phyloP scores from a whole-genome alignment of 2,329 filamentous ascomycete genomes.

The Verticillium tricorpus region DNA sequence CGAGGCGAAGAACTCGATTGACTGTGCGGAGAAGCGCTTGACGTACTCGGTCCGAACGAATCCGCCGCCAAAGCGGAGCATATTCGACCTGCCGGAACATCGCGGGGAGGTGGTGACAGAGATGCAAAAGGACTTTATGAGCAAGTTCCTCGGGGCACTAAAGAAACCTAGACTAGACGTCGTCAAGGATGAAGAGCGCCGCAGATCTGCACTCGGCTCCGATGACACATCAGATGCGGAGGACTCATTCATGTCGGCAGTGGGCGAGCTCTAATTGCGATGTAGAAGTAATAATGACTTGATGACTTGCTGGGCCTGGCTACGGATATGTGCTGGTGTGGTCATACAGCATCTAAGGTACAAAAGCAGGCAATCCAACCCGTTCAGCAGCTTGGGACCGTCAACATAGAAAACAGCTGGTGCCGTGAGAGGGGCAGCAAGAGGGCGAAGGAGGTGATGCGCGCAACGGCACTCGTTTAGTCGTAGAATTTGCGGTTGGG shows the following conservation, averaged over 20 bases:
- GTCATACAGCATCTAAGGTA: slow-evolving; percentile 16
- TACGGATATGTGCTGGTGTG: slow-evolving; percentile 12
- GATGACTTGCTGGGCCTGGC: slow-evolving; percentile 9
- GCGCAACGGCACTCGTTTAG: slow-evolving; percentile 39
- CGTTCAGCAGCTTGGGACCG: slow-evolving; percentile 5
- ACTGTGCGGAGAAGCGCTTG: slow-evolving; percentile 70
- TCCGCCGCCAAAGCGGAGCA: slow-evolving; percentile 46
- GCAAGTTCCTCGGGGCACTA: slow-evolving; percentile 32
- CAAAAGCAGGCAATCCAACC: slow-evolving; percentile 12
- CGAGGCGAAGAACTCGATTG: slow-evolving; percentile 71
- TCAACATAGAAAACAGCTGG: background rate
- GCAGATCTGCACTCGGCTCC: background rate
- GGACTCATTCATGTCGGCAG: slow-evolving; percentile 6
- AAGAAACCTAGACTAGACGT: slow-evolving; percentile 16
- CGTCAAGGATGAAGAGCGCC: background rate
- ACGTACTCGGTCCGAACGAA: slow-evolving; percentile 66
- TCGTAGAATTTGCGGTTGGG: slow-evolving; percentile 93
- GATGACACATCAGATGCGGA: slow-evolving; percentile 6
- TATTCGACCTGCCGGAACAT: slow-evolving; percentile 36
- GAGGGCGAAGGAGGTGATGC: background rate
- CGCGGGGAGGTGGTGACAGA: slow-evolving; percentile 24
- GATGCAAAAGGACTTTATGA: slow-evolving; percentile 46
- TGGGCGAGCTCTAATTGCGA: background rate
- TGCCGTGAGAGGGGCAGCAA: background rate
- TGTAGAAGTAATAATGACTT: background rate